A percentile compares a stretch with the other conserved stretches of the same genome.
Conservation (phyloP, 2,329 filamentous ascomycete species). For the Cercospora sesami region DNA sequence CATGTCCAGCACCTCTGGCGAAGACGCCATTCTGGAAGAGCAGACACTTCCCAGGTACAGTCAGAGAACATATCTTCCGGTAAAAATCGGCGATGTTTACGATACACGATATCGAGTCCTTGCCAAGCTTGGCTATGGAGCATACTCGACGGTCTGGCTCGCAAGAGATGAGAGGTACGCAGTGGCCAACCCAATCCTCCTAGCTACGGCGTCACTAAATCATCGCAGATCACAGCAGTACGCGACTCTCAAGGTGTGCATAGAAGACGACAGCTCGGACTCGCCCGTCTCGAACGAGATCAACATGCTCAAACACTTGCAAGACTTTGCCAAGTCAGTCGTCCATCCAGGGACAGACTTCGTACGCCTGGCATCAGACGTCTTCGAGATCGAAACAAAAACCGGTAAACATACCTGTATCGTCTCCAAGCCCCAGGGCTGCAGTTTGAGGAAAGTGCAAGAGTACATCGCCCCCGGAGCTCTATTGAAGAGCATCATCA, state of each 20-base stretch:
- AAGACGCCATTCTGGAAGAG: conserved; percentile 14
- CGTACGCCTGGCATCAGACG: conserved; percentile 32
- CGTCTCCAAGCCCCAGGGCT: conserved; percentile 30
- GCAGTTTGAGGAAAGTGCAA: conserved; percentile 31
- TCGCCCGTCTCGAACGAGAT: too few species aligned
- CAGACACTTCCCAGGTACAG: conserved; percentile 21
- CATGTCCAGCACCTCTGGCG: not conserved
- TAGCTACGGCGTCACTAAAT: too few species aligned
- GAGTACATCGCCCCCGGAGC: conserved; percentile 27
- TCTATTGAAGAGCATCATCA: conserved; percentile 20
- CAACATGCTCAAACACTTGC: too few species aligned
- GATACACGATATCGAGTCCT: conserved; percentile 41
- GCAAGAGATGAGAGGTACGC: too few species aligned
- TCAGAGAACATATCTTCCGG: conserved; percentile 39
- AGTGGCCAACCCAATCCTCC: too few species aligned
- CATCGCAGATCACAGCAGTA: too few species aligned
- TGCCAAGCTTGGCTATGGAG: conserved; percentile 47
- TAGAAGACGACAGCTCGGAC: too few species aligned
- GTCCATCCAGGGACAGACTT: conserved; percentile 8
- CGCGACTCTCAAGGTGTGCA: too few species aligned
- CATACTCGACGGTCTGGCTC: not conserved
- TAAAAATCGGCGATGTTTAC: conserved; percentile 39
- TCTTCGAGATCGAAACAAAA: conserved; percentile 29
- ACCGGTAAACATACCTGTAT: conserved; percentile 32
- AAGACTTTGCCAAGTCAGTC: too few species aligned